phyloP scores from a whole-genome alignment of 73 alveolate species.

The Tetrahymena elliotti region DNA sequence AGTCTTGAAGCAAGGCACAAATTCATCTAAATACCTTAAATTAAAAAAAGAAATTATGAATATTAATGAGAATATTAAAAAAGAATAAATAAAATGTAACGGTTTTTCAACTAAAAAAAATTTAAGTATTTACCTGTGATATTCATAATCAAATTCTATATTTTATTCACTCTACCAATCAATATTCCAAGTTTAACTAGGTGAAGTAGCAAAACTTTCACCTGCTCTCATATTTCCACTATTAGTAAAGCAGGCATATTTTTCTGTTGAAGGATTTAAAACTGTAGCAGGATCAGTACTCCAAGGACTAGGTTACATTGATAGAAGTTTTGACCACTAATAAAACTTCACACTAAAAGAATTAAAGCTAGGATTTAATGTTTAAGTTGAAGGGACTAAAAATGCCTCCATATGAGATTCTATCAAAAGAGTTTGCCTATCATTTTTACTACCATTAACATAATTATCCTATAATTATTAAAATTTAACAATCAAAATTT shows the following conservation, averaged over 20 bases:
- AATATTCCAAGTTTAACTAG: background rate
- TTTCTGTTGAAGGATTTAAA: background rate
- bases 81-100: too few relatives aligned
- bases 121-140: background rate
- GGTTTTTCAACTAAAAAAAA: too few relatives aligned
- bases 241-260: background rate
- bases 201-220: background rate
- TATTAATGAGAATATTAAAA: too few relatives aligned
- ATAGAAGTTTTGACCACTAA: background rate
- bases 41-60: background rate
- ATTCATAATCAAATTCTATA: background rate
- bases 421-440: background rate
- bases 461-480: background rate
- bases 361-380: background rate
- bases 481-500: background rate
- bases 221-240: background rate
- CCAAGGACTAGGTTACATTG: background rate
- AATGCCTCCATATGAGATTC: background rate
- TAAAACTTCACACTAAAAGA: background rate
- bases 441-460: background rate
- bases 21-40: background rate
- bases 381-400: background rate
- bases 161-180: background rate
- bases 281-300: background rate
- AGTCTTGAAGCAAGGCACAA: background rate